Evolutionary conservation across 2,329 filamentous ascomycete genomes (phyloP).

Genomic region (Fusarium zealandicum): DNA sequence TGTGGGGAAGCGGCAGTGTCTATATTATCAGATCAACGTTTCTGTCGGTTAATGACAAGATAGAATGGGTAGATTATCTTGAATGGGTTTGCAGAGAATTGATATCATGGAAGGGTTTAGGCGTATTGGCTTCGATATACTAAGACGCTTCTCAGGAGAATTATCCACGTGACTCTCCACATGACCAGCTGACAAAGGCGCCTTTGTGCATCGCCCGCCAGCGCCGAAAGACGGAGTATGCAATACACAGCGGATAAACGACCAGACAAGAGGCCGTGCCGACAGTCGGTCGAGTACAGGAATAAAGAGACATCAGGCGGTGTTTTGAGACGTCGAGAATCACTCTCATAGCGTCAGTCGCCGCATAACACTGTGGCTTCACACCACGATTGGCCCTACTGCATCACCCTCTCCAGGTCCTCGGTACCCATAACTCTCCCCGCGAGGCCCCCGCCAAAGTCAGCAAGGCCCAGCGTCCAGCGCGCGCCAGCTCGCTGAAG

Average conservation of each 20-base stretch:
- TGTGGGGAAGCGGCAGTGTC: conserved; percentile 1
- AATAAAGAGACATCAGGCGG: conserved; percentile 1
- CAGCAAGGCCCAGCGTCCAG: conserved; percentile 24
- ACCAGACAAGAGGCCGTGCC: conserved; percentile 12
- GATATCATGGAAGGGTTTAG: too few species aligned
- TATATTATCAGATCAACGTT: not conserved
- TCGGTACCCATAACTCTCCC: conserved; percentile 32
- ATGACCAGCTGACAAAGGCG: conserved; percentile 26
- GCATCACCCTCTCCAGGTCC: conserved; percentile 26
- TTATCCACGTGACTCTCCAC: conserved; percentile 18
- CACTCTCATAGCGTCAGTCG: not conserved
- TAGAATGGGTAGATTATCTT: not conserved
- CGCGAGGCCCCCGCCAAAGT: conserved; percentile 24
- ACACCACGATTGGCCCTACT: conserved; percentile 7
- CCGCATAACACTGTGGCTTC: conserved; percentile 3
- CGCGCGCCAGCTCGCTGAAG: conserved; percentile 37
- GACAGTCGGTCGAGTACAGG: conserved; percentile 1
- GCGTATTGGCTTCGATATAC: not conserved
- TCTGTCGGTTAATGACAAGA: not conserved
- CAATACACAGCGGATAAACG: conserved; percentile 30
- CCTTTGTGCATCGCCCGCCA: conserved; percentile 29
- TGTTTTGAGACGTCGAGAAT: not conserved
- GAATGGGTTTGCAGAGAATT: not conserved
- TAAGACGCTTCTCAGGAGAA: too few species aligned
- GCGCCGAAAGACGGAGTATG: conserved; percentile 29